Evolutionary conservation across 331 rosid genomes (phyloP).

Genomic region (Acacia pycnantha): DNA sequence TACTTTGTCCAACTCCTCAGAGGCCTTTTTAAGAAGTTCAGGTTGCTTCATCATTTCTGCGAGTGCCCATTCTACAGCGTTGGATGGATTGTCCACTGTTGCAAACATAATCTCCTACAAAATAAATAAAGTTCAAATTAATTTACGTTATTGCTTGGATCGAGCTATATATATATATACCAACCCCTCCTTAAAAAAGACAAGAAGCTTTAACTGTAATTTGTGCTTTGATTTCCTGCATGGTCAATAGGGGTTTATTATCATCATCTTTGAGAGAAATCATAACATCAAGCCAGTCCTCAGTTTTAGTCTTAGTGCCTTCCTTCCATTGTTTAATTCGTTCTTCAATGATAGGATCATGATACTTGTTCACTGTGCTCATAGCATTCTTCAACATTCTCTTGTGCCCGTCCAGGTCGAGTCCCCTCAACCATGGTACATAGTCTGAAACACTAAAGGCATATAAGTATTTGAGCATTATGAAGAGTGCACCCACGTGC

Average conservation of each 20-base stretch:
- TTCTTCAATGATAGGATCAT: slow-evolving; percentile 32
- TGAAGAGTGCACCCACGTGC: slow-evolving; percentile 16
- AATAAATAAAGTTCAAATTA: neutral
- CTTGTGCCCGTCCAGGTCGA: slow-evolving; percentile 32
- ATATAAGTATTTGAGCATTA: neutral
- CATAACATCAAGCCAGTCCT: slow-evolving; percentile 46
- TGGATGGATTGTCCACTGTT: slow-evolving; percentile 42
- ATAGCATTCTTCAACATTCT: neutral
- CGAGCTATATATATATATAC: no score
- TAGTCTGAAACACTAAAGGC: slow-evolving; percentile 32
- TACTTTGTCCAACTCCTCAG: slow-evolving; percentile 36
- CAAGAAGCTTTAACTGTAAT: slow-evolving; percentile 17
- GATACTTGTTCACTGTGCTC: slow-evolving; percentile 3
- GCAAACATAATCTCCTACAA: slow-evolving; percentile 41
- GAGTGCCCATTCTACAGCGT: slow-evolving; percentile 40
- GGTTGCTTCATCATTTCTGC: slow-evolving; percentile 53
- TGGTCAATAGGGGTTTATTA: slow-evolving; percentile 24
- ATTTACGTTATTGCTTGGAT: no score
- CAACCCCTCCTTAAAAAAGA: neutral
- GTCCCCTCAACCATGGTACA: slow-evolving; percentile 28
- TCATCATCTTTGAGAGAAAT: slow-evolving; percentile 26
- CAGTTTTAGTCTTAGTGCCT: slow-evolving; percentile 25
- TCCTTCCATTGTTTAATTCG: slow-evolving; percentile 33
- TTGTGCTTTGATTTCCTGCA: slow-evolving; percentile 39
- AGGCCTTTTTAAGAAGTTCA: slow-evolving; percentile 26